Conservation (phyloP, 495 filamentous ascomycete genomes). For the Massariosphaeria phaeospora region DNA sequence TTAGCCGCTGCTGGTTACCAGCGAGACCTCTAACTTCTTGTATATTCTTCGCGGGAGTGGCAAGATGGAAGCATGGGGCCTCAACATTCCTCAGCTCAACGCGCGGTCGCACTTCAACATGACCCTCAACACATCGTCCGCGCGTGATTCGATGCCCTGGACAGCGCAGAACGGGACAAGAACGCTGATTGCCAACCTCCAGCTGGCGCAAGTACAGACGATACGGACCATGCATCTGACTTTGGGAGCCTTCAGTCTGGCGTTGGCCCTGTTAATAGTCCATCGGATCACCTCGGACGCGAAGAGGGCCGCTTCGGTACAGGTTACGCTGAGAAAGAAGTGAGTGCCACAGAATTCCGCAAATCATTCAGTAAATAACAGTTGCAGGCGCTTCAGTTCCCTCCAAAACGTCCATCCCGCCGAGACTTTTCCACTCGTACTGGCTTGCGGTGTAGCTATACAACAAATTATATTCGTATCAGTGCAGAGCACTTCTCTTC, state of each 20-base stretch:
- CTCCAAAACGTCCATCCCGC: slow-evolving; percentile 30
- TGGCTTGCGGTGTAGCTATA: slow-evolving; percentile 30
- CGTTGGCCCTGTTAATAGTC: slow-evolving; percentile 22
- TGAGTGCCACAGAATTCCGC: slow-evolving; percentile 1
- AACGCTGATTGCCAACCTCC: slow-evolving; percentile 27
- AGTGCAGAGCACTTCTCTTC: slow-evolving; percentile 32
- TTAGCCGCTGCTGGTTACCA: slow-evolving; percentile 34
- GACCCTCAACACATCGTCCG: slow-evolving; percentile 24
- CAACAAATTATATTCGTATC: slow-evolving; percentile 34
- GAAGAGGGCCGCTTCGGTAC: slow-evolving; percentile 18
- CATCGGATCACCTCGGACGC: slow-evolving; percentile 32
- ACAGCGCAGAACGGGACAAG: slow-evolving; percentile 26
- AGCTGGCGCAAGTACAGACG: slow-evolving; percentile 26
- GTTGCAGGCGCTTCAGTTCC: slow-evolving; percentile 19
- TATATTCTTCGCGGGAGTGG: slow-evolving; percentile 27
- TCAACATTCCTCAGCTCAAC: slow-evolving; percentile 17
- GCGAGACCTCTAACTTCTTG: slow-evolving; percentile 25
- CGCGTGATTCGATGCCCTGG: slow-evolving; percentile 16
- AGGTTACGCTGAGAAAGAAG: slow-evolving; percentile 22
- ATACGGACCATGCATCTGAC: slow-evolving; percentile 33
- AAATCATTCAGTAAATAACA: neutral
- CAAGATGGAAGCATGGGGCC: slow-evolving; percentile 33
- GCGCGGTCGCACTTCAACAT: slow-evolving; percentile 27
- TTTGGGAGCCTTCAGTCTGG: slow-evolving; percentile 32
- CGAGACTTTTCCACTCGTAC: slow-evolving; percentile 33